Percentiles rank a stretch among this genome's conserved stretches.
These are phyloP conservation scores for Polygonum aviculare DNA, from an alignment of 148 eudicot genomes.

Conservation along the genomic window DNA sequence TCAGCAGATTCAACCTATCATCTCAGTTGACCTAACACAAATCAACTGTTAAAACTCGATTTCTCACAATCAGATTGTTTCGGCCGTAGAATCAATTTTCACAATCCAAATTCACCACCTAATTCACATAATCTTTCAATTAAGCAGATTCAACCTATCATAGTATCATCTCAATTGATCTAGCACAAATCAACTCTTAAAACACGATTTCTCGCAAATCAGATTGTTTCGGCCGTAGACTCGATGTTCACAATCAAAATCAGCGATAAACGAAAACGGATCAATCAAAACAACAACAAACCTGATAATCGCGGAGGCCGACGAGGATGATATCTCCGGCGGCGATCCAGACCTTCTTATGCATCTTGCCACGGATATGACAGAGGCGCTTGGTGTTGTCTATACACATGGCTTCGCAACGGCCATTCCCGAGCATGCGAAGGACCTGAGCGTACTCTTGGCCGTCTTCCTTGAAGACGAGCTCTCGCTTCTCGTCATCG, in stretches of 20 bases:
- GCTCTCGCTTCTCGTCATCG: slow-evolving; percentile 80
- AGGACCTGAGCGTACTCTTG: slow-evolving; percentile 80
- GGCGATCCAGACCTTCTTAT: slow-evolving; percentile 91
- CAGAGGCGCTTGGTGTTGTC: slow-evolving; percentile 68
- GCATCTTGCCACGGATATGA: slow-evolving; percentile 95
- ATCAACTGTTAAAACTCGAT: too few relatives aligned
- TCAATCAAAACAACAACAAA: neutral
- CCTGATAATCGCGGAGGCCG: slow-evolving; percentile 89
- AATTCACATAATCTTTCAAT: neutral
- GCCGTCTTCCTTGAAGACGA: slow-evolving; percentile 84
- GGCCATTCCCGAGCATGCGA: slow-evolving; percentile 82
- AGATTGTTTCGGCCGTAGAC: neutral
- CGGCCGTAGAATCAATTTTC: neutral
- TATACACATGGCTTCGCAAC: slow-evolving; percentile 72
- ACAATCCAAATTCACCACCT: neutral
- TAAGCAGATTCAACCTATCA: neutral
- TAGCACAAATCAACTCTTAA: neutral
- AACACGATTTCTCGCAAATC: neutral
- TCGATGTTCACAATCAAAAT: neutral
- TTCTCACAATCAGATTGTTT: neutral
- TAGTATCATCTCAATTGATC: neutral
- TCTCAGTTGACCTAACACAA: neutral
- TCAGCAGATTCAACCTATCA: neutral
- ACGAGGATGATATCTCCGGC: slow-evolving; percentile 84
- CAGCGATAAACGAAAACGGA: neutral